Conservation (phyloP, 2,329 filamentous ascomycete species). For the Domatiomyces catenatus region DNA sequence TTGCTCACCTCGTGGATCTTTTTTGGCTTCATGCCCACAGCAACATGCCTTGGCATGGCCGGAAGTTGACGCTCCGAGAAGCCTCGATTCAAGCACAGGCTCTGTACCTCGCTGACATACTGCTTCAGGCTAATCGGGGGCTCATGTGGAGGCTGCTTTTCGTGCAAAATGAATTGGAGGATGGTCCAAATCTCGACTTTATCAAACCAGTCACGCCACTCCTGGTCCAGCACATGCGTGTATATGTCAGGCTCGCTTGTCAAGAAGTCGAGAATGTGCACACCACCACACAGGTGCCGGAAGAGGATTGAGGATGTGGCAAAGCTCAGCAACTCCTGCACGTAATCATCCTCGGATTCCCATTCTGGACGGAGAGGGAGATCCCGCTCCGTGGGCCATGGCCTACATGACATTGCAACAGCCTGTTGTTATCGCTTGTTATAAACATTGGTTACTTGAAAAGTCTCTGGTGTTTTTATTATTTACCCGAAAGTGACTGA, state of each 20-base stretch:
- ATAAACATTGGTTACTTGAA: too few relatives aligned
- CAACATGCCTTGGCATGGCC: constrained; percentile 50
- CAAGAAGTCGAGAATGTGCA: constrained; percentile 94
- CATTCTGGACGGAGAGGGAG: constrained; percentile 61
- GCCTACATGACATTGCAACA: background rate
- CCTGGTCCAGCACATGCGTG: constrained; percentile 54
- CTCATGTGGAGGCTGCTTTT: constrained; percentile 24
- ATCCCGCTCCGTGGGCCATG: background rate
- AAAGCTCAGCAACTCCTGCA: constrained; percentile 63
- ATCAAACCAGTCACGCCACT: constrained; percentile 71
- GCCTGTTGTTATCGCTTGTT: background rate
- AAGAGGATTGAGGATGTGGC: constrained; percentile 59
- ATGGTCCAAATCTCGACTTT: constrained; percentile 57
- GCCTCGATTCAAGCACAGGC: constrained; percentile 49
- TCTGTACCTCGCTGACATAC: constrained; percentile 58
- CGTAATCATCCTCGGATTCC: constrained; percentile 56
- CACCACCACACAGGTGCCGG: constrained; percentile 83
- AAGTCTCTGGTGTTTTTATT: too few relatives aligned
- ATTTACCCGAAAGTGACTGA: too few relatives aligned
- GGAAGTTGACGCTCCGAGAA: constrained; percentile 29
- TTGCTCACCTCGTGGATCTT: constrained; percentile 87
- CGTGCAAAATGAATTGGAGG: constrained; percentile 63
- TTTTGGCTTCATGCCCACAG: constrained; percentile 88
- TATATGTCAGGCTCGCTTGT: constrained; percentile 74
- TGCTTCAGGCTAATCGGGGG: constrained; percentile 46